Base-by-base conservation (phyloP, 116 monocot species). In the Dioscorea cayenensis region DNA sequence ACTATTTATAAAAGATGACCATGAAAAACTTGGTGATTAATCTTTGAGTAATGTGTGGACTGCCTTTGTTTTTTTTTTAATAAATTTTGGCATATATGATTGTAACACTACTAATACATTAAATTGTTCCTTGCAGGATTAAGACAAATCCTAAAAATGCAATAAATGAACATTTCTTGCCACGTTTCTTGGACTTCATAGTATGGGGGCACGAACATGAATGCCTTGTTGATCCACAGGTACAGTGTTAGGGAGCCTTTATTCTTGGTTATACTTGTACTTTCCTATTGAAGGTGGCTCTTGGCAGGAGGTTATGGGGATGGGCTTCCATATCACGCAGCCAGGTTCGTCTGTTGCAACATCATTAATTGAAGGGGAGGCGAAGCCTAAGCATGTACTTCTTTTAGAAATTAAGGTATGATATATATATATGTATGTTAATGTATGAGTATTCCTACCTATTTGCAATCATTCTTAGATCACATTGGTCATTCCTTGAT, bases 131-230 rank as follows among this genome's bases (percentile, higher is more conserved):
- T 62, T 78, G 49, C 60, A 99, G 99, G 68, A 79, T 99, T 66
- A 99, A 99, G 85, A 76, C 99, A 77, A 99, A 99, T 77, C 94
- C 94, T 17, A 99, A 99, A 78, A 99, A 94, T 85, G 99, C 99
- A 49, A 87, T 99, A 63, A 99, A 94, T 77, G 99, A 99, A 70
- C 99, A 99, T 82, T 99, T 99, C 82, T 82, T 99, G 71, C 99
- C 99, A 36, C 81, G 94, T 10, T 99, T 99, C 73, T 77, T 99
- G 43, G 99, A 99, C 70, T 99, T 99, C 66, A 68, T 99, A 23
- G 79, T 99, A 11, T 99, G 99, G 99, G 99, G 99, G 8, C 99
- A 99, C 82, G 99, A 99, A 80, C 99, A 99, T 80, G 99, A 99
- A 78, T 99, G 94, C 74, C 99, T 99, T 63, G 78, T 89, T 75